Base-by-base conservation (phyloP, 257 asterid species). In the Capsicum rhomboideum region DNA sequence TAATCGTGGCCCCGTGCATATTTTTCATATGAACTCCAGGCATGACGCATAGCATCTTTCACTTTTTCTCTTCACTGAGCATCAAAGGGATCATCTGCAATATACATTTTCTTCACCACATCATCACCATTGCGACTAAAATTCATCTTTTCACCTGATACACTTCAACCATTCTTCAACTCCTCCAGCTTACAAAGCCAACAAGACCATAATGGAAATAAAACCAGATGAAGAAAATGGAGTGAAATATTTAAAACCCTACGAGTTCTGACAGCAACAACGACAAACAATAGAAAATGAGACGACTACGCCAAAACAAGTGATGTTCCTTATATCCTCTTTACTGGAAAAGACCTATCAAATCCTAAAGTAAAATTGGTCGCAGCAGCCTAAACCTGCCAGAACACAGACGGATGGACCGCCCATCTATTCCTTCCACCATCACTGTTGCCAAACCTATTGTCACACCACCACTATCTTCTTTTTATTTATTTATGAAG, bases 1-100 rank as follows among this genome's bases (percentile, higher is more conserved):
- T 97, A 98, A 89, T 97, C 98, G 85, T 93, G 93, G 61, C 98
- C 98, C 98, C 98, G 89, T 14, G 98, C 98, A 89, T 93, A 93
- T 85, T 90, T 95, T 89, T 92, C 99, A 85, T 95, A 97, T 61
- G 97, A 93, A 89, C 90, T 89, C 98, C 98, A 97, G 34, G 98
- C 98, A 63, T 97, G 97, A 85, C 89, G 44, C 98, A 93, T 97
- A 82, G 99, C 99, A 85, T 94, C 93, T 91, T 91, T 93, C 85
- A 97, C 95, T 89, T 88, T 93, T 86, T 88, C 95, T 87, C 97
- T 89, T 31, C 97, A 37, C 54, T 91, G 88, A 87, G 84, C 69
- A 56, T 90, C 91, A 83, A 93, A 80, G 6, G 94, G 94, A 84
- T 91, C 97, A 80, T 90, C 92, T 71, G 87, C 40, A 69, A 87